Evolutionary conservation across 2,329 filamentous ascomycete species (phyloP), one percentile per base, ranked within the genome.

Genomic region (Sporothrix euskadiensis): DNA sequence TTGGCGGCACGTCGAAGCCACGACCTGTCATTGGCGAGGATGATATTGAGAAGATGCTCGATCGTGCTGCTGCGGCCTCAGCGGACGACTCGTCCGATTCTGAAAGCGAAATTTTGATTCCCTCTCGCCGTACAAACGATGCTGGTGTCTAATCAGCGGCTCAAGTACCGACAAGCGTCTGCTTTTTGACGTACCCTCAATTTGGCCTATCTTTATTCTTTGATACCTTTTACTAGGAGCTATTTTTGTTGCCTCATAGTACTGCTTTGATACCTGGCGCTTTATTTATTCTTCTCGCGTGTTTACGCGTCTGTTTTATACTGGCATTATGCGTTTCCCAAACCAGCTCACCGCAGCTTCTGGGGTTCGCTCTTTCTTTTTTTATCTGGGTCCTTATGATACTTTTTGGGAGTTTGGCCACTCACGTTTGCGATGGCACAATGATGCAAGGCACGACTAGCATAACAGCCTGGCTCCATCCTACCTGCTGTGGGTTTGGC

Each of bases 11-110:
- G 8, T 79, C 80, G 6, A 81, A 83, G 77, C 78, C 83, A 73
- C 79, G 84, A 77, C 79, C 82, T n/a, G 79, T 81, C 4, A 76
- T 89, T 54, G 82, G 82, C 1, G 87, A 88, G 52, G 86, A 87
- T 57, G 87, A 89, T 54, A 88, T 89, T 73, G 87, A 89, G 73
- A 82, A 84, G 52, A 88, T 89, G 85, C 80, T 89, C 56, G 87
- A 89, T 73, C 83, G 83, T 49, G 86, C 83, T 2, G 85, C 83
- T 2, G 75, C 73, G 0, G 85, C 84, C 2, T 85, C 84, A 26
- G 82, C 84, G 32, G 82, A 81, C n/a, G 85, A 85, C 61, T 84
- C 86, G 72, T 88, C 86, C 22, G 88, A 88, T 61, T 88, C 88
- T 19, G 88, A 89, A 41, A 85, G 85, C 44, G 87, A 89, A 78